Evolutionary conservation across 495 filamentous ascomycete genomes (phyloP), one percentile per base, ranked within the genome.

Genomic region (Wilcoxina mikolae): DNA sequence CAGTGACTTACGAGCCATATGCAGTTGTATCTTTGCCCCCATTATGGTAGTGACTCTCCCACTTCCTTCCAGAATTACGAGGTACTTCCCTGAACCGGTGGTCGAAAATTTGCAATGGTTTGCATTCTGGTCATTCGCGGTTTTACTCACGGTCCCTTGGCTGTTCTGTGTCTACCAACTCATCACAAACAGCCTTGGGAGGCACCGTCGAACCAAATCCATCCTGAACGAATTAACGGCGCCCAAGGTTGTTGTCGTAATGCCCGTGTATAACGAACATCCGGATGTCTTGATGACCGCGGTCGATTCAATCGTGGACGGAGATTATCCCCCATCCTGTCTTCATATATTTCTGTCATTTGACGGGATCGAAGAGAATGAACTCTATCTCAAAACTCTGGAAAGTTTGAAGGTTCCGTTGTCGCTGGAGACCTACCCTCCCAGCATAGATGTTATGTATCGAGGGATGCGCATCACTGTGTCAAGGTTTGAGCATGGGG

Each of bases 271-370:
- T 70, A 94, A 94, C 66, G 91, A 98, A 68, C 80, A 85, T 5
- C 84, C 89, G 2, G 82, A 82, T 0, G 73, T 93, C n/a, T 70
- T 96, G 56, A 73, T 96, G 48, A 84, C 85, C 27, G 93, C 91
- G 2, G 77, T 95, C 48, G 81, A 95, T 67, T 95, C 90, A 0
- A 82, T 95, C 11, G 89, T 95, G 22, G 82, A 90, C 58, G 93
- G 88, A 70, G 90, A 95, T 54, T 98, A 98, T 60, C 91, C 91
- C 20, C 78, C 87, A 9, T 81, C 83, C 7, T 96, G 91, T 67
- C 83, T 96, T 42, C 91, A 98, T 67, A 81, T 98, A 9, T 98
- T 98, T 68, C 77, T 98, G 4, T 95, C 90, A 0, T 98, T 94
- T 64, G 91, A 98, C 62, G 91, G 91, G 26, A 85, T 83, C 57